phyloP scores from a whole-genome alignment of 2,329 filamentous ascomycete species.

The Aureobasidium subglaciale region DNA sequence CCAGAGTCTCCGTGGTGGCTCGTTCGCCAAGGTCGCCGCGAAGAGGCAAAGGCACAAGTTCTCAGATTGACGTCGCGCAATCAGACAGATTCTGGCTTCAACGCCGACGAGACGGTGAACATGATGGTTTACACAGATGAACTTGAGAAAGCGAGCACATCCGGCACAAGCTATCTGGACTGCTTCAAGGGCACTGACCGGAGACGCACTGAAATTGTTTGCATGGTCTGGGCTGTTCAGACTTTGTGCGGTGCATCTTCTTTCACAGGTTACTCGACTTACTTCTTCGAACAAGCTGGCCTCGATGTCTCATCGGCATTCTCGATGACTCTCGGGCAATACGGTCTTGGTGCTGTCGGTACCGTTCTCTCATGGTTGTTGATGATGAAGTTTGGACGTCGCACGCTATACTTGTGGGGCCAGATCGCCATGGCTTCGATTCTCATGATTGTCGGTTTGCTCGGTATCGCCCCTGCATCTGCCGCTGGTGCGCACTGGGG shows the following conservation, averaged over 20 bases:
- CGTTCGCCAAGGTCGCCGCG: conserved; percentile 23
- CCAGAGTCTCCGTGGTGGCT: conserved; percentile 29
- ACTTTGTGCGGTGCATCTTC: conserved; percentile 26
- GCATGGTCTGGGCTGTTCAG: conserved; percentile 27
- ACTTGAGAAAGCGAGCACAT: conserved; percentile 25
- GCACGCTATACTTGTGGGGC: conserved; percentile 29
- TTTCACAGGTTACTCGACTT: conserved; percentile 27
- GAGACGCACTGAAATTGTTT: conserved; percentile 31
- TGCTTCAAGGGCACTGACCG: conserved; percentile 31
- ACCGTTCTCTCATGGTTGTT: conserved; percentile 28
- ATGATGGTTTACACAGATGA: conserved; percentile 23
- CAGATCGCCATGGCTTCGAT: conserved; percentile 18
- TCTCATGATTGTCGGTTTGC: conserved; percentile 23
- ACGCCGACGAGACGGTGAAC: conserved; percentile 21
- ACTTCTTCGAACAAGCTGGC: conserved; percentile 33
- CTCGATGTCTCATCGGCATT: conserved; percentile 21
- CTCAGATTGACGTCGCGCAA: conserved; percentile 9
- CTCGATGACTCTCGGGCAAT: conserved; percentile 32
- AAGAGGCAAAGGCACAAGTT: conserved; percentile 23
- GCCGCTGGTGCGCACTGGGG: conserved; percentile 21
- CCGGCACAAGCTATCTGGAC: conserved; percentile 29
- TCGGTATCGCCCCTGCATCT: conserved; percentile 16
- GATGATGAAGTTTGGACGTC: conserved; percentile 29
- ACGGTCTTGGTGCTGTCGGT: conserved; percentile 28
- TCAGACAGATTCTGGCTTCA: conserved; percentile 15